These are phyloP conservation scores for Phytophthora macrochlamydospora DNA, from an alignment of 352 stramenopile species.

Conservation along the genomic window DNA sequence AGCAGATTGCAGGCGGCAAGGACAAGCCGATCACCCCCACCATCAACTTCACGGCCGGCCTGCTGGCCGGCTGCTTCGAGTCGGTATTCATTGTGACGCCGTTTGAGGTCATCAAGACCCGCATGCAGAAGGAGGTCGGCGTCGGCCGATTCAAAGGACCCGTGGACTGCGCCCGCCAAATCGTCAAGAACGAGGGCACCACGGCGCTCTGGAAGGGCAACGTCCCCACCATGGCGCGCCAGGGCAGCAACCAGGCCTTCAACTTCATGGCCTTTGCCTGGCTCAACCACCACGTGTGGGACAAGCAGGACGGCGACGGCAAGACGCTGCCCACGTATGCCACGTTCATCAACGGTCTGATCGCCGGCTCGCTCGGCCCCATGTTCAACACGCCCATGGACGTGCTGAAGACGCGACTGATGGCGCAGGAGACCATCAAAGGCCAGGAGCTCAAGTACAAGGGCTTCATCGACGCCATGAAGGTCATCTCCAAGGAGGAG, in stretches of 20 bases:
- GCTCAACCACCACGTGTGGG: slow-evolving; percentile 93
- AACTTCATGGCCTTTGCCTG: slow-evolving; percentile 97
- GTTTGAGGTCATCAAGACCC: slow-evolving; percentile 98
- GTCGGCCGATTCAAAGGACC: slow-evolving; percentile 90
- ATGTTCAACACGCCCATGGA: slow-evolving; percentile 92
- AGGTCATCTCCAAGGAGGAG: slow-evolving; percentile 95
- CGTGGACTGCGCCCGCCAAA: slow-evolving; percentile 92
- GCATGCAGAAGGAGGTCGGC: slow-evolving; percentile 95
- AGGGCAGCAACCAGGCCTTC: slow-evolving; percentile 98
- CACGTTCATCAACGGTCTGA: slow-evolving; percentile 94
- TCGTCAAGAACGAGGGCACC: slow-evolving; percentile 94
- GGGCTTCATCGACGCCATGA: slow-evolving; percentile 92
- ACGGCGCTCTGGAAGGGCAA: slow-evolving; percentile 96
- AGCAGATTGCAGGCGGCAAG: slow-evolving; percentile 75
- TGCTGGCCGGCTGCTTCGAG: slow-evolving; percentile 94
- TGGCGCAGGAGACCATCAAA: slow-evolving; percentile 89
- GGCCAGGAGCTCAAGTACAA: slow-evolving; percentile 96
- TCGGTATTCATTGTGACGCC: slow-evolving; percentile 97
- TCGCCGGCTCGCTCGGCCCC: slow-evolving; percentile 83
- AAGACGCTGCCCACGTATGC: slow-evolving; percentile 93
- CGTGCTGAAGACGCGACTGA: slow-evolving; percentile 96
- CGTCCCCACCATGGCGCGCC: slow-evolving; percentile 95
- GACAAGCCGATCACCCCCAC: slow-evolving; percentile 70
- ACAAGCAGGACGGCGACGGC: slow-evolving; percentile 89
- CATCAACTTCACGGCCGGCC: slow-evolving; percentile 90